Percentiles rank a stretch among this genome's conserved stretches.
These are phyloP conservation scores for Pythium coloratum DNA, from an alignment of 352 stramenopile genomes.

Conservation along the genomic window DNA sequence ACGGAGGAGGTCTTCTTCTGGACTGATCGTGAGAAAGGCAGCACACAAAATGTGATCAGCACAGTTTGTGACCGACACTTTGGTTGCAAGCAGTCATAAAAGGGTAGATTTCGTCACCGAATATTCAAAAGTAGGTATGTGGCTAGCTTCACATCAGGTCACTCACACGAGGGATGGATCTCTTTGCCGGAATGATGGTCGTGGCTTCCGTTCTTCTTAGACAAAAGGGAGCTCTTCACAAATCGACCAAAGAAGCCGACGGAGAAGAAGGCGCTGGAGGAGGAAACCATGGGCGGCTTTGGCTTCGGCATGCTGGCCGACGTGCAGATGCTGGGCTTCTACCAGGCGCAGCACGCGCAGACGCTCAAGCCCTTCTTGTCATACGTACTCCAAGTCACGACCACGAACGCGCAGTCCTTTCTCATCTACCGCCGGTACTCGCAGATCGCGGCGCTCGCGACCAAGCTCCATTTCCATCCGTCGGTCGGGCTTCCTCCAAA, in stretches of 20 bases:
- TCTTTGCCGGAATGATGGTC: constrained; percentile 12
- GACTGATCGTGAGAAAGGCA: no score
- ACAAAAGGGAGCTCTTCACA: not conserved
- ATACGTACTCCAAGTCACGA: constrained; percentile 74
- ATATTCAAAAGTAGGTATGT: no score
- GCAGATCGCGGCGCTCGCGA: constrained; percentile 60
- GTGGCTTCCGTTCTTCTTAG: constrained; percentile 6
- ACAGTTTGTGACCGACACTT: no score
- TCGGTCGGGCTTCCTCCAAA: constrained; percentile 71
- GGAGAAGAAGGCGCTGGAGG: not conserved
- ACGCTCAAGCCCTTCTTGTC: constrained; percentile 58
- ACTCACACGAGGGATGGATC: not conserved
- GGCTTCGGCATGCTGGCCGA: constrained; percentile 63
- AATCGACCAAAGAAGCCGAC: not conserved
- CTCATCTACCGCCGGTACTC: constrained; percentile 83
- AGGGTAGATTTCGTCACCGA: no score
- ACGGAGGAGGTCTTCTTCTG: no score
- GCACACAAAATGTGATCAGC: no score
- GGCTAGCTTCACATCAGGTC: no score
- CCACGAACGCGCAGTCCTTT: constrained; percentile 39
- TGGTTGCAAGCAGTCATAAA: no score
- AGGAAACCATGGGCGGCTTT: constrained; percentile 39
- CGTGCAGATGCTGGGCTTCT: constrained; percentile 82
- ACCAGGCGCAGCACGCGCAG: constrained; percentile 58
- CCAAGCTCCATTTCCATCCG: constrained; percentile 70